Percentiles rank a stretch among this genome's conserved stretches.
phyloP scores from a whole-genome alignment of 73 alveolate species.

The Uronychia binucleata region DNA sequence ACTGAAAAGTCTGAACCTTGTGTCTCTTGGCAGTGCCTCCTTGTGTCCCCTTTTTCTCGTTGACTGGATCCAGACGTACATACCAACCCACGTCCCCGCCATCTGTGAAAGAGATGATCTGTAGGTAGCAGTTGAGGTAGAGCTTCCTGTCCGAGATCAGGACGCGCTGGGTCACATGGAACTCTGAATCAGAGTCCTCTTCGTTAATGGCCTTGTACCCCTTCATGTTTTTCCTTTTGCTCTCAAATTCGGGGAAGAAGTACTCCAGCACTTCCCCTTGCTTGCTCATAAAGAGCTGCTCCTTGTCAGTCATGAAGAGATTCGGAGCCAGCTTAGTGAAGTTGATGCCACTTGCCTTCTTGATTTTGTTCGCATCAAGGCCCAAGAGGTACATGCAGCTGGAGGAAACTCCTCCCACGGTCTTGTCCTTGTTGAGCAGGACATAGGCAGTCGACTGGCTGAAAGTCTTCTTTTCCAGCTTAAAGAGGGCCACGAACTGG shows the following conservation, averaged over 20 bases:
- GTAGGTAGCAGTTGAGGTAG: constrained; percentile 21
- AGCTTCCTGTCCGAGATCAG: constrained; percentile 7
- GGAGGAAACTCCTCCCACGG: constrained; percentile 30
- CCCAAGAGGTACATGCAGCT: constrained; percentile 30
- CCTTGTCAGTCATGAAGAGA: constrained; percentile 32
- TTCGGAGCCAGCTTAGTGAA: constrained; percentile 39
- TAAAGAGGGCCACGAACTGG: constrained; percentile 49
- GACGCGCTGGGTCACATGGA: constrained; percentile 8
- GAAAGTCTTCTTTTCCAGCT: constrained; percentile 42
- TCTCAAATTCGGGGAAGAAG: constrained; percentile 34
- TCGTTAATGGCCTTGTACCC: background rate
- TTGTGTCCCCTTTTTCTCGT: background rate
- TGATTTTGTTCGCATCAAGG: constrained; percentile 24
- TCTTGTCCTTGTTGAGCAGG: constrained; percentile 36
- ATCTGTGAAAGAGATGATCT: constrained; percentile 29
- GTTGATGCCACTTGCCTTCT: constrained; percentile 31
- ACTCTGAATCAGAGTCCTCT: background rate
- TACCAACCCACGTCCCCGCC: constrained; percentile 49
- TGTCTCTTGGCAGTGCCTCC: constrained; percentile 9
- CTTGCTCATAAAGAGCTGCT: constrained; percentile 10
- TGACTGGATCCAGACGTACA: constrained; percentile 12
- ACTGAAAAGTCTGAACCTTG: constrained; percentile 37
- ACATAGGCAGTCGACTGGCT: constrained; percentile 32
- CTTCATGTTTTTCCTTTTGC: background rate
- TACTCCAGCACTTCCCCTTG: constrained; percentile 31